Evolutionary conservation across 106 monocot genomes (phyloP).

Genomic region (Dendrobium officinale): DNA sequence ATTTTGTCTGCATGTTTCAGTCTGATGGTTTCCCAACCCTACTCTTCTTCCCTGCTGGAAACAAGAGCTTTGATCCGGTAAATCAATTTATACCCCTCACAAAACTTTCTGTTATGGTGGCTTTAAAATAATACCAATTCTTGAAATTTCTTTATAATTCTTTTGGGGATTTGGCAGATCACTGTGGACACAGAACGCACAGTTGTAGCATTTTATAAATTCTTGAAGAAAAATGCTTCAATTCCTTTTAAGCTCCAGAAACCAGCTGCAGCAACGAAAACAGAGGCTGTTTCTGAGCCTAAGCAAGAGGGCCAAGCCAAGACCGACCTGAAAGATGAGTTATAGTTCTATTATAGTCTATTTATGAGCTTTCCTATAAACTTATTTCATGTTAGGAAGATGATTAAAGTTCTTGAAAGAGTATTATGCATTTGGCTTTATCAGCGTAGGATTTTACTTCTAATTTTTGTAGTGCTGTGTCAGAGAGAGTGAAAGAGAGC

Average conservation of each 20-base stretch:
- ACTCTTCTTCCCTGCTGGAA: constrained; percentile 94
- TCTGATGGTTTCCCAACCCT: constrained; percentile 92
- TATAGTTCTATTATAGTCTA: background rate
- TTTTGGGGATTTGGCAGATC: constrained; percentile 10
- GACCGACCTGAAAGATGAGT: constrained; percentile 1
- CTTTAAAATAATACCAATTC: background rate
- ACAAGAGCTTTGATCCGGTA: constrained; percentile 98
- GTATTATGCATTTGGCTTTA: background rate
- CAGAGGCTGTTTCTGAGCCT: background rate
- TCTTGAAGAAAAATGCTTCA: constrained; percentile 50
- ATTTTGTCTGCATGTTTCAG: constrained; percentile 29
- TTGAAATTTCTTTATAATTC: background rate
- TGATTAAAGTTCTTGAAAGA: too few relatives aligned
- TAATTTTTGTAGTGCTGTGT: background rate
- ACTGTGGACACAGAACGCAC: constrained; percentile 33
- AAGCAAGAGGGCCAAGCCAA: background rate
- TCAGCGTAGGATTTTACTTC: background rate
- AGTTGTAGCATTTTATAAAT: constrained; percentile 60
- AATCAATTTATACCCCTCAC: background rate
- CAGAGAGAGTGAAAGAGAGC: background rate
- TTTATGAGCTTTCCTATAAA: background rate
- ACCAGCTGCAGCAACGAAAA: constrained; percentile 10
- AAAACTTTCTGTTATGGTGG: too few relatives aligned
- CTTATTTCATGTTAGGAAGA: too few relatives aligned
- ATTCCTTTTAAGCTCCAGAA: constrained; percentile 65